Evolutionary conservation across 2,329 filamentous ascomycete genomes (phyloP), one percentile per base, ranked within the genome.

Genomic region (Xylariaceae sp.): DNA sequence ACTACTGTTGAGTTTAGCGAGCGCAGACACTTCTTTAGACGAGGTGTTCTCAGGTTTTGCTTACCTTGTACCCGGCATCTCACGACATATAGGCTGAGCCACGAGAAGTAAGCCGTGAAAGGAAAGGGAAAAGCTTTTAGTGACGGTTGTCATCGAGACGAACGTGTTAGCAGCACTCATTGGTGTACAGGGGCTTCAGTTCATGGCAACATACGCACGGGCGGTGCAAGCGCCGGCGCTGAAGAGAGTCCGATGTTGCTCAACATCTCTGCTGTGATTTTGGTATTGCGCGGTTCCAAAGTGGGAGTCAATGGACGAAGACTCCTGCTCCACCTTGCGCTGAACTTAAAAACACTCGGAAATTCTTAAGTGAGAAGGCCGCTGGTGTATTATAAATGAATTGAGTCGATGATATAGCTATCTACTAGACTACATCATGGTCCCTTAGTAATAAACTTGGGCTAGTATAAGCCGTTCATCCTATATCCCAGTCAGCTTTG

Each of bases 101-200:
- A 62, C 43, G 58, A 48, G 58, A 69, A 69, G 60, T 72, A 72
- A n/a, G 64, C 69, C 6, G 71, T 67, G n/a, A 60, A 72, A 70
- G 16, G 71, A 69, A 5, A 70, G 59, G 43, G 65, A 65, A 43
- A 73, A 73, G 56, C 57, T 61, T 50, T 69, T 69, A 2, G 69
- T 73, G 26, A 73, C 63, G 41, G 70, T 70, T 72, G 56, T 48
- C 8, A 21, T 19, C 12, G 17, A 16, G 11, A 23, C 19, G 29
- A 50, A 43, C 36, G 47, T 17, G 23, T 31, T 34, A 21, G 33
- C 33, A 17, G 17, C 19, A 23, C 5, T 50, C n/a, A 23, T 53
- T n/a, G 14, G 23, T 21, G 12, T 26, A n/a, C n/a, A 36, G 19
- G 6, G n/a, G 19, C 34, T 28, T 16, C 7, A 16, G 23, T 17